A percentile compares a stretch with the other conserved stretches of the same genome.
Evolutionary conservation across 169 alveolate species (phyloP).

Genomic region (Plasmodium ovale): DNA sequence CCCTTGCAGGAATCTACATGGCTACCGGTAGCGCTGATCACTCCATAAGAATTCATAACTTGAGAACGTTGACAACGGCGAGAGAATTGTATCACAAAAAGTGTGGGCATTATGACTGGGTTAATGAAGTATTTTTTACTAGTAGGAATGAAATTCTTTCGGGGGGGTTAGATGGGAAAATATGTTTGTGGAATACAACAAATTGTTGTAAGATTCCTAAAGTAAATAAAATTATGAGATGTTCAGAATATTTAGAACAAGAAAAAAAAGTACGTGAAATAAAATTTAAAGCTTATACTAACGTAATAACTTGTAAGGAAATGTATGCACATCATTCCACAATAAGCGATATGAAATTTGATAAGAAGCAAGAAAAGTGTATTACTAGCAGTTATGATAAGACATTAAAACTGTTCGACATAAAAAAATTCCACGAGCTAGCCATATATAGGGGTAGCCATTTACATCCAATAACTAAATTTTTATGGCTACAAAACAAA

Average conservation of each 20-base stretch:
- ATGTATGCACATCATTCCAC: slow-evolving; percentile 74
- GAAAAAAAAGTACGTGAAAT: slow-evolving; percentile 52
- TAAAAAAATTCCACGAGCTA: slow-evolving; percentile 47
- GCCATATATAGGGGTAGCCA: slow-evolving; percentile 61
- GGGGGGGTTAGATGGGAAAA: slow-evolving; percentile 76
- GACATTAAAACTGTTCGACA: slow-evolving; percentile 73
- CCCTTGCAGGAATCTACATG: slow-evolving; percentile 65
- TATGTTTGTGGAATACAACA: slow-evolving; percentile 75
- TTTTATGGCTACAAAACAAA: slow-evolving; percentile 73
- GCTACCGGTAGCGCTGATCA: slow-evolving; percentile 76
- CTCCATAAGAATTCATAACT: slow-evolving; percentile 65
- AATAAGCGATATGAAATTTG: slow-evolving; percentile 78
- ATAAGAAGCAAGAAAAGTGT: slow-evolving; percentile 64
- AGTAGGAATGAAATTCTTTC: slow-evolving; percentile 76
- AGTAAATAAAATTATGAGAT: slow-evolving; percentile 57
- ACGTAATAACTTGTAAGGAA: slow-evolving; percentile 64
- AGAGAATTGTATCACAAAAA: slow-evolving; percentile 75
- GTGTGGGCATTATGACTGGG: slow-evolving; percentile 76
- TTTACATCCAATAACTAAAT: slow-evolving; percentile 64
- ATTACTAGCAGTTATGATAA: slow-evolving; percentile 78
- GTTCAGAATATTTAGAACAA: slow-evolving; percentile 74
- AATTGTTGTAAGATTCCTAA: slow-evolving; percentile 41
- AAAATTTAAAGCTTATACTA: slow-evolving; percentile 66
- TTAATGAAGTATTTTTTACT: slow-evolving; percentile 71
- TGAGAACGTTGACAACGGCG: slow-evolving; percentile 38